These are phyloP conservation scores for Fusarium pilosicola DNA, from an alignment of 2,329 filamentous ascomycete genomes.

Conservation along the genomic window DNA sequence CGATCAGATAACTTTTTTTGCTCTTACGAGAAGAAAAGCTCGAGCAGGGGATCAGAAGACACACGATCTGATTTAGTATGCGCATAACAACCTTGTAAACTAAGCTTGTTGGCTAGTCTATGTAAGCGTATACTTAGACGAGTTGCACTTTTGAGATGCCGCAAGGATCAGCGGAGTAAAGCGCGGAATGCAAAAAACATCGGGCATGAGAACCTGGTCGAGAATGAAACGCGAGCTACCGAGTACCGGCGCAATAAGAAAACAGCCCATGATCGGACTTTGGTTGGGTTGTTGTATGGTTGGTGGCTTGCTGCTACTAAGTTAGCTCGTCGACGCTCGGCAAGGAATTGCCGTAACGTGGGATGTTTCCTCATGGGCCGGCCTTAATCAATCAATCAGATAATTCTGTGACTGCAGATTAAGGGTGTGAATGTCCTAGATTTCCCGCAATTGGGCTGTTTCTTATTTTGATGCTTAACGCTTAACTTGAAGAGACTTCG, in stretches of 20 bases:
- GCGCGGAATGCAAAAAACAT: neutral
- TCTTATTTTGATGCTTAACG: neutral
- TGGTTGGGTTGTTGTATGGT: slow-evolving; percentile 15
- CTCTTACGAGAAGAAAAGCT: neutral
- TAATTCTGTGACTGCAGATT: slow-evolving; percentile 1
- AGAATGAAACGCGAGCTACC: neutral
- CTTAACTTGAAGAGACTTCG: neutral
- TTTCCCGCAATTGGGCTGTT: slow-evolving; percentile 17
- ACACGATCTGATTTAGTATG: slow-evolving; percentile 18
- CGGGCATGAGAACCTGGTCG: neutral
- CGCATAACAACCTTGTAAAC: slow-evolving; percentile 10
- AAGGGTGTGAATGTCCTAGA: slow-evolving; percentile 7
- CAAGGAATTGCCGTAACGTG: slow-evolving; percentile 43
- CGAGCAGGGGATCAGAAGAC: slow-evolving; percentile 2
- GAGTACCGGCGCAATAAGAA: neutral
- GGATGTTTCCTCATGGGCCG: slow-evolving; percentile 15
- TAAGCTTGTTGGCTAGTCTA: neutral
- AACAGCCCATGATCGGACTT: slow-evolving; percentile 26
- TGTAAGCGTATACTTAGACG: slow-evolving; percentile 3
- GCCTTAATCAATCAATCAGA: slow-evolving; percentile 28
- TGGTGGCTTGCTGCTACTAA: slow-evolving; percentile 31
- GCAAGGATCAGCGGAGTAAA: slow-evolving; percentile 9
- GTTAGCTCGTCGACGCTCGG: slow-evolving; percentile 30
- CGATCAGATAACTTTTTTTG: slow-evolving; percentile 28
- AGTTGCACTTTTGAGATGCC: slow-evolving; percentile 16